A percentile compares a stretch with the other conserved stretches of the same genome.
phyloP scores from a whole-genome alignment of 78 protist genomes.

The Creolimax fragrantissima region DNA sequence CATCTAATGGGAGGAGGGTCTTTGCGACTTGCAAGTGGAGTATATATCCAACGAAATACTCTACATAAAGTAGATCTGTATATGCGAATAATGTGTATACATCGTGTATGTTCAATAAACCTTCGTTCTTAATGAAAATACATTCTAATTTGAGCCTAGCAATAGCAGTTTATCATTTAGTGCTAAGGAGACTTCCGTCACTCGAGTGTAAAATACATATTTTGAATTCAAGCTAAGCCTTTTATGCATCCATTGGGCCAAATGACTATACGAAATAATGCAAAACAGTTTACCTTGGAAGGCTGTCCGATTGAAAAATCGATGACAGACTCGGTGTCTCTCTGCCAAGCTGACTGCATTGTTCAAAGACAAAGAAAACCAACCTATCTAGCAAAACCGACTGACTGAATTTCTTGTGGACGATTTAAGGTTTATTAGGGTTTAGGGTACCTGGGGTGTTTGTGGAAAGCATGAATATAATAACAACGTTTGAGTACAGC shows the following conservation, averaged over 20 bases:
- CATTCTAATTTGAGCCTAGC: background rate
- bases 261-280: background rate
- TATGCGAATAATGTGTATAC: background rate
- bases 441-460: too few species aligned
- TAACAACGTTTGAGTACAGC: too few species aligned
- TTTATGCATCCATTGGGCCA: background rate
- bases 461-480: too few species aligned
- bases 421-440: too few species aligned
- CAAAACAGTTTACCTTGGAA: background rate
- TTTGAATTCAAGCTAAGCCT: background rate
- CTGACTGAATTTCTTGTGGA: too few species aligned
- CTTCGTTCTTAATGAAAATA: background rate
- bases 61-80: background rate
- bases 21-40: background rate
- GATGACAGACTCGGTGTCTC: background rate
- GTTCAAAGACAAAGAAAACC: too few species aligned
- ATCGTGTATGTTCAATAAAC: background rate
- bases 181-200: too few species aligned
- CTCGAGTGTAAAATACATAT: background rate
- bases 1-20: background rate
- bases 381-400: too few species aligned
- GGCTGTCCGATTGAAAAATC: background rate
- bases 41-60: background rate
- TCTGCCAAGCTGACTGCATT: background rate
- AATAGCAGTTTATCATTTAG: background rate